A percentile compares a stretch with the other conserved stretches of the same genome.
Evolutionary conservation across 345 rosid genomes (phyloP).

Genomic region (Dipteronia dyeriana): DNA sequence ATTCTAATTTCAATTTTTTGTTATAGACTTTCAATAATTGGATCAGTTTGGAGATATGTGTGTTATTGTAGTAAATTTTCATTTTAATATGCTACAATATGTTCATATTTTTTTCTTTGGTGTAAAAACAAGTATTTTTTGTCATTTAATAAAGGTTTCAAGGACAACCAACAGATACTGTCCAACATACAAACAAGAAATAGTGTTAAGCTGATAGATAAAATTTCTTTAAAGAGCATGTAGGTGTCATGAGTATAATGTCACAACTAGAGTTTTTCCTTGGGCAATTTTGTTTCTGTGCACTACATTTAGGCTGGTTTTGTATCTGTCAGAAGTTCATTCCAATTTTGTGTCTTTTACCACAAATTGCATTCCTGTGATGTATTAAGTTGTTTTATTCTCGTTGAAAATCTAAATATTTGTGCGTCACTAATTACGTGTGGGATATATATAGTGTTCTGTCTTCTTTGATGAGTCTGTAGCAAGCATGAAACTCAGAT

Average conservation of each 20-base stretch:
- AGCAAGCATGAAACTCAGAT: neutral
- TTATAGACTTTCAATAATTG: neutral
- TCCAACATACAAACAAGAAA: neutral
- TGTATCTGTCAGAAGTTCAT: neutral
- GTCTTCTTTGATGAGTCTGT: neutral
- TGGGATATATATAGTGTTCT: neutral
- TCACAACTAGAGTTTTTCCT: neutral
- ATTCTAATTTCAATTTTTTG: neutral
- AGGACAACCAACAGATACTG: neutral
- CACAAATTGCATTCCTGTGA: neutral
- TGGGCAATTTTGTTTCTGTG: neutral
- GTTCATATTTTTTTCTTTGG: neutral
- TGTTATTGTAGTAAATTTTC: neutral
- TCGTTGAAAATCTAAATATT: neutral
- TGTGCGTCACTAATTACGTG: neutral
- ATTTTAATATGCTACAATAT: no score
- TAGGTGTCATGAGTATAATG: neutral
- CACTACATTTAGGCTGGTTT: neutral
- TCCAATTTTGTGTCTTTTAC: neutral
- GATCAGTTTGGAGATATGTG: neutral
- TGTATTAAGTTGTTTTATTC: neutral
- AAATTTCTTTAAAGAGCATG: neutral
- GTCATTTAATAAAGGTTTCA: neutral
- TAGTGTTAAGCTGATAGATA: neutral
- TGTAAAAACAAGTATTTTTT: neutral